Evolutionary conservation across 768 basidiomycete genomes (phyloP), one percentile per base, ranked within the genome.

Genomic region (Collybiopsis confluens): DNA sequence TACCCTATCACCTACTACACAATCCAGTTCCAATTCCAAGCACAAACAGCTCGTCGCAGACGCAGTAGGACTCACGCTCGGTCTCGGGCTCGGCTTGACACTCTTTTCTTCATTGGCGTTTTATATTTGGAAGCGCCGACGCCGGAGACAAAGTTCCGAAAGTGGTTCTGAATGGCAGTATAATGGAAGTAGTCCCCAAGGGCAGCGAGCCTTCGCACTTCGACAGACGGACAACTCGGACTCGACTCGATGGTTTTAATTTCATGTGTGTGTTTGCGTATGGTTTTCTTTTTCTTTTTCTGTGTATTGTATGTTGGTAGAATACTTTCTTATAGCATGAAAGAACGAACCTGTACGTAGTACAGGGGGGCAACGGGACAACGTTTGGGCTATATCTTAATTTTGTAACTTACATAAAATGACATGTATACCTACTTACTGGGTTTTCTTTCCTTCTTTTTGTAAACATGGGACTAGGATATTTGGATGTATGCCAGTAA

Each of bases 61-160:
- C 52, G 71, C 70, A 7, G 65, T 72, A 4, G 70, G 70, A 10
- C 46, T 72, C 1, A 70, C 71, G 10, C 62, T 72, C 1, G 71
- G 71, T 11, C 55, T 72, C 3, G 66, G 68, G 10, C 50, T 72
- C 11, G 71, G 70, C 13, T 54, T 71, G 7, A 68, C 71, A n/a
- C 54, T 56, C 2, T n/a, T 67, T 21, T 48, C 60, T 7, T 52
- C 59, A 8, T 27, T 64, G 1, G 54, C 46, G 2, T 70, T 66
- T 48, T 62, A 56, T 33, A 63, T 54, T 27, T 68, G 69, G 65
- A 65, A 56, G 48, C 60, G 61, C 24, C 59, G 65, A 18, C 63
- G 62, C 28, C 63, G 63, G 45, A 48, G 58, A 54, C 41, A 26
- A 38, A 24, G 16, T n/a, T 30, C 20, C 11, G 8, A n/a, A n/a